These are phyloP conservation scores for Starmerella vitae DNA, from an alignment of 805 yeast species.

Conservation along the genomic window DNA sequence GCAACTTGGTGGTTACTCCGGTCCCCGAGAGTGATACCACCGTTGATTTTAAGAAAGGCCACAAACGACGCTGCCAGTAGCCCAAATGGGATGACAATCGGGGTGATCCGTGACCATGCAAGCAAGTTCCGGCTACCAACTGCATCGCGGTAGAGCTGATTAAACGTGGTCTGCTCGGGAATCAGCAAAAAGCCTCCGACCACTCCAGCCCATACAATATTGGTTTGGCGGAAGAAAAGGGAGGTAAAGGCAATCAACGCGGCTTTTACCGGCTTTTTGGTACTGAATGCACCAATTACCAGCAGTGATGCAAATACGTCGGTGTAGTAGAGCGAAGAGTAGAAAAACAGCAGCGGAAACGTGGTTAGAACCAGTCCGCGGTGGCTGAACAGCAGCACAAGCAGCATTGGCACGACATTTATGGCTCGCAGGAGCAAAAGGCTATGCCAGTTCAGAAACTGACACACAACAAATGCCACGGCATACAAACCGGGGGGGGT, in stretches of 20 bases:
- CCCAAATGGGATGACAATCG: constrained; percentile 8
- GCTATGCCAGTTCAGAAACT: constrained; percentile 10
- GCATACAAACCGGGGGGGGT: constrained; percentile 90
- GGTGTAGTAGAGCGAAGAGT: constrained; percentile 71
- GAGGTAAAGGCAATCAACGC: constrained; percentile 49
- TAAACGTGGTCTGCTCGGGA: neutral
- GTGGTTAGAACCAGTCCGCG: constrained; percentile 31
- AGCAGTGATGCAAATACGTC: constrained; percentile 83
- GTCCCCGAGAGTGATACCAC: constrained; percentile 86
- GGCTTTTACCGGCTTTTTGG: constrained; percentile 28
- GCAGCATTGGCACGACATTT: constrained; percentile 36
- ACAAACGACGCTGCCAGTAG: constrained; percentile 37
- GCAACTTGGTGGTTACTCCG: constrained; percentile 66
- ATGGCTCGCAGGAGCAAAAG: constrained; percentile 36
- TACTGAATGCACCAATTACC: constrained; percentile 37
- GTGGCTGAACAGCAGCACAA: constrained; percentile 1
- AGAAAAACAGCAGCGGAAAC: constrained; percentile 62
- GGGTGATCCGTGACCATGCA: neutral
- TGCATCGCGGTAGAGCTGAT: neutral
- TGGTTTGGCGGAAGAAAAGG: constrained; percentile 76
- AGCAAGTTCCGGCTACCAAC: neutral
- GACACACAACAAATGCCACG: constrained; percentile 19
- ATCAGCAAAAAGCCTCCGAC: constrained; percentile 23
- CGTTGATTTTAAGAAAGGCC: constrained; percentile 49
- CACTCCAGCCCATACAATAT: constrained; percentile 71